Percentiles rank a stretch among this genome's conserved stretches.
These are phyloP conservation scores for Dentiscutata heterogama DNA, from an alignment of 371 early-diverging fungal genomes.

Conservation along the genomic window DNA sequence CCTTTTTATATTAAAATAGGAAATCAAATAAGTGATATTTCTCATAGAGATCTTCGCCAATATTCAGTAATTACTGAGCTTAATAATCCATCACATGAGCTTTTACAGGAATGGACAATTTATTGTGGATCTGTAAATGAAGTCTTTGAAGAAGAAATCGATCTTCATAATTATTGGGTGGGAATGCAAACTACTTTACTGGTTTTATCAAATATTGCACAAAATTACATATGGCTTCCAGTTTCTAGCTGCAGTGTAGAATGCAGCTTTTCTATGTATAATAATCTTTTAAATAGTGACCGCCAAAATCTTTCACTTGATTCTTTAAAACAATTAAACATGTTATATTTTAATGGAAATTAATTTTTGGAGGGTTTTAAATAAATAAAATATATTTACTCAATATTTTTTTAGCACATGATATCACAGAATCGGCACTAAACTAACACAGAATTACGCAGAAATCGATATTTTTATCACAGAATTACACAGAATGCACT, in stretches of 20 bases:
- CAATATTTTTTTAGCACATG: too few species aligned
- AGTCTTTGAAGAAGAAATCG: not conserved
- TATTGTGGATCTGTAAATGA: constrained; percentile 18
- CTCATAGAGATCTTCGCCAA: not conserved
- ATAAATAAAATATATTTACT: too few species aligned
- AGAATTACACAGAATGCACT: too few species aligned
- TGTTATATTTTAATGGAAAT: not conserved
- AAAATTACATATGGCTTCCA: constrained; percentile 25
- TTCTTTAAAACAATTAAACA: too few species aligned
- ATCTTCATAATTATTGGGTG: not conserved
- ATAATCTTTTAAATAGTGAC: too few species aligned
- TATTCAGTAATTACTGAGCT: not conserved
- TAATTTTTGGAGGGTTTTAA: not conserved
- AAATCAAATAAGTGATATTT: not conserved
- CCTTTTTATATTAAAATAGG: not conserved
- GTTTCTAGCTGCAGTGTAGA: constrained; percentile 3
- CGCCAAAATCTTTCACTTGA: too few species aligned
- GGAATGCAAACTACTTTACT: not conserved
- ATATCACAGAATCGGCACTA: too few species aligned
- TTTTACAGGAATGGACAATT: constrained; percentile 1
- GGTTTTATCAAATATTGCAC: constrained; percentile 6
- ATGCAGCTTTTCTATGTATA: too few species aligned
- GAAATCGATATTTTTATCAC: too few species aligned
- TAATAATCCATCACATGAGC: too few species aligned
- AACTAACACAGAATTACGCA: too few species aligned